These are phyloP conservation scores for Lasiodiplodia hormozganensis DNA, from an alignment of 2,329 filamentous ascomycete species.

Conservation along the genomic window DNA sequence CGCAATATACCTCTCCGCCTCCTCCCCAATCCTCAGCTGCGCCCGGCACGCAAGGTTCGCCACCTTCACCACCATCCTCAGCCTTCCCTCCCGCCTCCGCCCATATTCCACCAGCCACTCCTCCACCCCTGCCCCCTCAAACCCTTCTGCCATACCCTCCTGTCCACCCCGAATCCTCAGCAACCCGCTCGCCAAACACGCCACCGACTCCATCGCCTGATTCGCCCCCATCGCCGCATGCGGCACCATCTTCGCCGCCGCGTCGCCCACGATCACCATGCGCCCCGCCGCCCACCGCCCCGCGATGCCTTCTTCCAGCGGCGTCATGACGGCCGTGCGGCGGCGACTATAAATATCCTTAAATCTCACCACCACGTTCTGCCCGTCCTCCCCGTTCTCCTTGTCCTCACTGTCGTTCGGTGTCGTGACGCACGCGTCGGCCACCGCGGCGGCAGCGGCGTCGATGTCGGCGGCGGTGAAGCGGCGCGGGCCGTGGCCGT, in stretches of 20 bases:
- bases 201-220: constrained; percentile 35
- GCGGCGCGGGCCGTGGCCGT: not conserved
- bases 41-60: too few species aligned
- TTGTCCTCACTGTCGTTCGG: too few species aligned
- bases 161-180: too few species aligned
- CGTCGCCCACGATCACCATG: constrained; percentile 50
- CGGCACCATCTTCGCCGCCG: constrained; percentile 36
- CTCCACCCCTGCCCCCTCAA: too few species aligned
- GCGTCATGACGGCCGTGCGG: constrained; percentile 35
- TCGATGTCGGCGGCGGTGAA: constrained; percentile 38
- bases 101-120: too few species aligned
- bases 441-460: constrained; percentile 37
- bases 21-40: too few species aligned
- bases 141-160: too few species aligned
- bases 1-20: too few species aligned
- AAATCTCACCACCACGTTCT: constrained; percentile 37
- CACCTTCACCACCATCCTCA: too few species aligned
- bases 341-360: constrained; percentile 42
- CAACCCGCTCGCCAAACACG: constrained; percentile 22
- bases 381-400: too few species aligned
- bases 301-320: constrained; percentile 47
- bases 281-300: constrained; percentile 46
- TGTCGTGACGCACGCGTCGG: constrained; percentile 38
- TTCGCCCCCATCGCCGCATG: constrained; percentile 35
- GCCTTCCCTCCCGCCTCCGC: too few species aligned